Evolutionary conservation across 441 rosid genomes (phyloP), one percentile per base, ranked within the genome.

Genomic region (Populus hybrid): DNA sequence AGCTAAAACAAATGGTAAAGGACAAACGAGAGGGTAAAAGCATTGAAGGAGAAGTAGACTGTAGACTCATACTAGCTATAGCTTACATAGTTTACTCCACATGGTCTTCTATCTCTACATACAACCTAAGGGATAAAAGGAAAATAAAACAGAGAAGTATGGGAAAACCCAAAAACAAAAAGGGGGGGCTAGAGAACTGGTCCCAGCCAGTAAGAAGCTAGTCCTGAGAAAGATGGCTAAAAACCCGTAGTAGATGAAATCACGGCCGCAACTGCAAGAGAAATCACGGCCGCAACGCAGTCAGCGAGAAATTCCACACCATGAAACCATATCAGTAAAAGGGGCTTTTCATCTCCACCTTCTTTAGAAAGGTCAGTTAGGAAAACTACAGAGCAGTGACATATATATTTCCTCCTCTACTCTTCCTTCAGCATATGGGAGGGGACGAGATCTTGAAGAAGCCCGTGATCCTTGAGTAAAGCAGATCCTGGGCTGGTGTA

Each of bases 371-470:
- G 68, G 81, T 82, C 84, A 78, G 79, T 77, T 42, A 24, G 63
- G 66, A 34, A 40, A 63, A 72, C 75, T 78, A 57, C 78, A 75
- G 74, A 74, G 71, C 21, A 74, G 68, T 71, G 61, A 20, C 50
- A 23, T 6, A 50, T 36, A 23, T 6, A 50, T 36, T 32, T 72
- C 34, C 73, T 76, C 38, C 30, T 77, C 77, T 80, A 82, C 71
- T 89, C 78, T 76, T 85, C 90, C 74, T 81, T 87, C 65, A 90
- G 76, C 90, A 90, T 93, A 82, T 85, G 92, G 3, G 92, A 82
- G 57, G 95, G 97, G 72, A 90, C 85, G 21, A 93, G 83, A 86
- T 95, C 98, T 81, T 95, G 95, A 84, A 95, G 97, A 72, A 95
- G 91, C 20, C 99, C 99, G 54, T 88, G 84, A 78, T 93, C 99